Conservation (phyloP, 306 rosid species). For the Styphnolobium japonicum region DNA sequence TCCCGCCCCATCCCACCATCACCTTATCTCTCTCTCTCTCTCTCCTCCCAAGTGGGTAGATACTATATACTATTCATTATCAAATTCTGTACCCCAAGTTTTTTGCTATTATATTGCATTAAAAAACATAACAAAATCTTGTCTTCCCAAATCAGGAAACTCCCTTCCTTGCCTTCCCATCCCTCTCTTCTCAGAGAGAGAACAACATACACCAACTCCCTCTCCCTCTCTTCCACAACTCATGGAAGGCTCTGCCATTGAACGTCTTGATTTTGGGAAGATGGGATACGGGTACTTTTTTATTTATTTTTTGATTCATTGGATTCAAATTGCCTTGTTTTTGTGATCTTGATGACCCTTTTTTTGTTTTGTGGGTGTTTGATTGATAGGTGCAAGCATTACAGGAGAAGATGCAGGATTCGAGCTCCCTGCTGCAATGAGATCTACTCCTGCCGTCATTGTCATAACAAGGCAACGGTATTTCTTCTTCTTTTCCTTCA, state of each 20-base stretch:
- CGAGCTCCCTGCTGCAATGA: slow-evolving; percentile 97
- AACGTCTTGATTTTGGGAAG: slow-evolving; percentile 90
- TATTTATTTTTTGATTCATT: background rate
- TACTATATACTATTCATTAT: background rate
- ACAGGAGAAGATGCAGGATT: slow-evolving; percentile 88
- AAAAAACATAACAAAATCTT: no score
- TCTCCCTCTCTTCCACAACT: no score
- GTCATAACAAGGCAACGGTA: slow-evolving; percentile 90
- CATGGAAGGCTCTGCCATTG: slow-evolving; percentile 74
- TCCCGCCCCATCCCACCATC: background rate
- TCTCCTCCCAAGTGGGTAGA: background rate
- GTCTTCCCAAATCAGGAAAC: slow-evolving; percentile 61
- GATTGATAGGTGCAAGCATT: slow-evolving; percentile 75
- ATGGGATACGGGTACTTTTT: slow-evolving; percentile 98
- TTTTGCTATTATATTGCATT: background rate
- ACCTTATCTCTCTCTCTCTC: slow-evolving; percentile 1
- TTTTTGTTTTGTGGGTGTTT: background rate
- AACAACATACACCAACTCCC: no score
- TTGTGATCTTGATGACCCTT: background rate
- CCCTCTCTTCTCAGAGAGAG: no score
- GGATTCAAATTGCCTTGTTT: background rate
- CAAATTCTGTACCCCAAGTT: background rate
- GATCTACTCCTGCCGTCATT: slow-evolving; percentile 88
- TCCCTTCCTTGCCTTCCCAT: slow-evolving; percentile 20
- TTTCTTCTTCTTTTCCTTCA: background rate